Evolutionary conservation across 345 rosid species (phyloP).

Genomic region (Pistacia atlantica): DNA sequence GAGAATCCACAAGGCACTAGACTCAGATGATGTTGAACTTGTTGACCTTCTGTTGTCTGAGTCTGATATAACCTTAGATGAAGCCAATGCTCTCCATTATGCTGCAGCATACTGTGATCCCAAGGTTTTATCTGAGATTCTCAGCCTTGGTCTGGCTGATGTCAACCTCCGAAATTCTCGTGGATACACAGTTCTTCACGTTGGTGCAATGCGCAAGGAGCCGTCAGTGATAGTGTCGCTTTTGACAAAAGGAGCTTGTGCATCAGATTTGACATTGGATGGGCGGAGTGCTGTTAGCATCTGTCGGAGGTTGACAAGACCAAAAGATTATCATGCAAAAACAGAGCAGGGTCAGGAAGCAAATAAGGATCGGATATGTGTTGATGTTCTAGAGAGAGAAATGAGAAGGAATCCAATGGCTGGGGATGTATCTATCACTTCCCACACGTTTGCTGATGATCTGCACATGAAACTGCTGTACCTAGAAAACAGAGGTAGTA

Average conservation of each 20-base stretch:
- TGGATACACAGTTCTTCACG: constrained; percentile 85
- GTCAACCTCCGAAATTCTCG: constrained; percentile 70
- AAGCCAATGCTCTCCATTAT: constrained; percentile 86
- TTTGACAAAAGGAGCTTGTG: constrained; percentile 71
- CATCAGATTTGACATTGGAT: constrained; percentile 67
- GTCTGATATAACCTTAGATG: constrained; percentile 73
- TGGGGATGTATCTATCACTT: constrained; percentile 46
- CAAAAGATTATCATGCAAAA: constrained; percentile 80
- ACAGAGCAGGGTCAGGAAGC: constrained; percentile 77
- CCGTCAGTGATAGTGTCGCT: constrained; percentile 71
- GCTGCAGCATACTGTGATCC: constrained; percentile 92
- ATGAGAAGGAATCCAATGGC: constrained; percentile 77
- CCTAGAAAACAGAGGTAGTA: constrained; percentile 92
- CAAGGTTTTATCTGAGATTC: constrained; percentile 81
- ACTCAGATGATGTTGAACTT: constrained; percentile 94
- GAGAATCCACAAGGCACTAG: constrained; percentile 88
- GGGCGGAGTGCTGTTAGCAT: constrained; percentile 84
- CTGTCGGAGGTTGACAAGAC: constrained; percentile 81
- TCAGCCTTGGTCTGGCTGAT: constrained; percentile 65
- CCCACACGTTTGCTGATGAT: constrained; percentile 69
- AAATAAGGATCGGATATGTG: constrained; percentile 74
- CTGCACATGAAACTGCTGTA: constrained; percentile 82
- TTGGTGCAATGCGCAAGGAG: constrained; percentile 89
- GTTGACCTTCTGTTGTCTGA: constrained; percentile 82
- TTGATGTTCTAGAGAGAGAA: constrained; percentile 85